These are phyloP conservation scores for Paraphoma chrysanthemicola DNA, from an alignment of 2,329 filamentous ascomycete genomes.

Conservation along the genomic window DNA sequence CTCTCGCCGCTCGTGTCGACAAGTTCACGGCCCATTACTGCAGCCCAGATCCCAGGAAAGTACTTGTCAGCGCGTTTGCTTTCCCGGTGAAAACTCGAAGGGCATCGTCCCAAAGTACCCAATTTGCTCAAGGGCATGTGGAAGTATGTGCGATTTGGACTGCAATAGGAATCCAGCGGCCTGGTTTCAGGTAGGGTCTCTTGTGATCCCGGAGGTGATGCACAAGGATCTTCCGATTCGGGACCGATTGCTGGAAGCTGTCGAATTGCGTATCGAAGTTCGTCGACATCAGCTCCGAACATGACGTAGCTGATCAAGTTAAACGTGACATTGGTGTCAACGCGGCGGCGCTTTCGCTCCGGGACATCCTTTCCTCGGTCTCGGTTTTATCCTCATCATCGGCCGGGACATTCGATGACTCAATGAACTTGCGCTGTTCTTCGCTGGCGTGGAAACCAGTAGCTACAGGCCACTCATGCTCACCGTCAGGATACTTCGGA, in stretches of 20 bases:
- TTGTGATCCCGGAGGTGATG: neutral
- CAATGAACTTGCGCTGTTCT: neutral
- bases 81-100: neutral
- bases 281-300: conserved; percentile 12
- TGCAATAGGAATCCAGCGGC: no score
- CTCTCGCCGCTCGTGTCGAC: neutral
- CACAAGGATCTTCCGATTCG: neutral
- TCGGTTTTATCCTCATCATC: neutral
- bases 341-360: conserved; percentile 8
- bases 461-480: neutral
- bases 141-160: no score
- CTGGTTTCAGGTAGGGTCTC: neutral
- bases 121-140: neutral
- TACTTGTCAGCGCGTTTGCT: neutral
- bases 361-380: neutral
- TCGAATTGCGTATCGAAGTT: neutral
- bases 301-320: conserved; percentile 5
- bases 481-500: neutral
- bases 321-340: conserved; percentile 2
- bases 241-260: neutral
- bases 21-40: neutral
- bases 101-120: neutral
- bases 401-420: neutral
- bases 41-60: neutral
- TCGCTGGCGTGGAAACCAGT: neutral